Evolutionary conservation across 1,139 yeast genomes (phyloP), one percentile per base, ranked within the genome.

Genomic region (Pichia sp.): DNA sequence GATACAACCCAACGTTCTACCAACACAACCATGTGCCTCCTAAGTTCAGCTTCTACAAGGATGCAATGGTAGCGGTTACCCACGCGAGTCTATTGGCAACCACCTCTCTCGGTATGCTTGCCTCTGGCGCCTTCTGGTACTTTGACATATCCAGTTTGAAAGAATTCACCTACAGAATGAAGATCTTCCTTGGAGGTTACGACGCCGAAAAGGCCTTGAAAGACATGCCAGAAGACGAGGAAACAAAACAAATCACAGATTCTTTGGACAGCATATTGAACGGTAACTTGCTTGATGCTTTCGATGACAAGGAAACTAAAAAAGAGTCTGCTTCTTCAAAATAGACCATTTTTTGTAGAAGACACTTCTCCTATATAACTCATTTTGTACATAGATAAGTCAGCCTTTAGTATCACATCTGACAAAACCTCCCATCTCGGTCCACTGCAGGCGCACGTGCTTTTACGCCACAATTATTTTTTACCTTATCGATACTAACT

Each of bases 21-120:
- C 90, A 89, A 64, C 90, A 93, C 13, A 92, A 92, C 70, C 93
- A 90, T 65, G 79, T 82, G 49, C 95, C 95, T 1, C 97, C 97
- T 2, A 78, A 85, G 49, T 87, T 86, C 67, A 86, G 87, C 50
- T 83, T 87, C 68, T 82, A 89, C 57, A 79, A 82, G 51, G 97
- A 92, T 69, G 97, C 97, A 1, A 82, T 90, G 32, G 84, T 84
- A 41, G 98, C 97, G 0, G 90, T 92, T 5, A 83, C 87, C 0
- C 84, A 89, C 44, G 95, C 96, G 0, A 81, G 96, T 0, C 70
- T 87, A 49, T 72, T 90, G 32, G 88, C 97, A 7, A 78, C 84
- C 0, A 79, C 90, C 1, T 81, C 90, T 0, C 80, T 87, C 63
- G 80, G 89, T 4, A 87, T 89, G 87, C 71, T 81, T 8, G 74